Evolutionary conservation across 2,329 filamentous ascomycete species (phyloP).

Genomic region (Xylariales sp.): DNA sequence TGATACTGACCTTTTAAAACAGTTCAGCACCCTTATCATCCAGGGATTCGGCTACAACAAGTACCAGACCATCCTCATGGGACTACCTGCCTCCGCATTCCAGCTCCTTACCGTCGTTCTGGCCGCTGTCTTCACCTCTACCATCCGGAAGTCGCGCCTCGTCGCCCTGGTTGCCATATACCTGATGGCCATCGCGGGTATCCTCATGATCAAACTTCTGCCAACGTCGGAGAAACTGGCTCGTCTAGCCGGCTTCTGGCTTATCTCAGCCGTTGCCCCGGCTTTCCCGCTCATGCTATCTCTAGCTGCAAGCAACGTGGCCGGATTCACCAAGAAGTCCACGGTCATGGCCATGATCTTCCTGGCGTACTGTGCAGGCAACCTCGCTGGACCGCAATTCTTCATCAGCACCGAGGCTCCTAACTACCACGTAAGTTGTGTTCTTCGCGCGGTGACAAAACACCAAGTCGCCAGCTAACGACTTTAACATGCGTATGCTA

Average conservation of each 20-base stretch:
- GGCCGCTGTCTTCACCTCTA: constrained; percentile 59
- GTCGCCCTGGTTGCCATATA: constrained; percentile 62
- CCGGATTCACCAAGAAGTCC: constrained; percentile 57
- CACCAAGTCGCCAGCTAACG: background rate
- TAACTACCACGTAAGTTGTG: constrained; percentile 29
- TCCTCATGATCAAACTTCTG: constrained; percentile 51
- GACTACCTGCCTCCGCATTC: constrained; percentile 69
- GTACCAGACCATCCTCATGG: constrained; percentile 64
- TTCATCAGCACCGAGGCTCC: constrained; percentile 46
- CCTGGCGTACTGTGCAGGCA: constrained; percentile 50
- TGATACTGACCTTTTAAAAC: no score
- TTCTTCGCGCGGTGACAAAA: background rate
- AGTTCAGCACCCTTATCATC: constrained; percentile 66
- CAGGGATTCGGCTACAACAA: constrained; percentile 64
- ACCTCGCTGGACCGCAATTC: constrained; percentile 52
- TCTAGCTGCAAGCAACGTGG: constrained; percentile 50
- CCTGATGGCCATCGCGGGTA: constrained; percentile 70
- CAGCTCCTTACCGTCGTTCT: constrained; percentile 62
- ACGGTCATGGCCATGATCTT: constrained; percentile 53
- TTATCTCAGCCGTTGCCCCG: constrained; percentile 54
- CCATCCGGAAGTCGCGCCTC: constrained; percentile 59
- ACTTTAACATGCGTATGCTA: no score
- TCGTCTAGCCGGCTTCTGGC: constrained; percentile 61
- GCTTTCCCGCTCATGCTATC: constrained; percentile 52
- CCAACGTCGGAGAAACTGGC: background rate